Evolutionary conservation across 2,329 filamentous ascomycete species (phyloP).

Genomic region (Trichoderma atrobrunneum): DNA sequence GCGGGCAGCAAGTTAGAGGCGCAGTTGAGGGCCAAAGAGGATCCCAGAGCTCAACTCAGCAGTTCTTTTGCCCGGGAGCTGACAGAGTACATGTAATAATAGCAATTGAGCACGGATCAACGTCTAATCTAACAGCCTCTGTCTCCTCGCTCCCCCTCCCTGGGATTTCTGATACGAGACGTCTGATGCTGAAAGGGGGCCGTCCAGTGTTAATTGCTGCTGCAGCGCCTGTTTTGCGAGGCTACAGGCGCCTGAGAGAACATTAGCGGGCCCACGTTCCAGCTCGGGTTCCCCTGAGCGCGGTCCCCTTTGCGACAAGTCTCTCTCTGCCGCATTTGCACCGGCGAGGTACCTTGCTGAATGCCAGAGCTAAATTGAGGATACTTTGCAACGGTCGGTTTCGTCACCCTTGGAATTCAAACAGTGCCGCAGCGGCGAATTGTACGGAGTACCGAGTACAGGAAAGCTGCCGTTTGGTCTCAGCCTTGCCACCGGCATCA

Average conservation of each 20-base stretch:
- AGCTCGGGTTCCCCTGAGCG: conserved; percentile 12
- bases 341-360: conserved; percentile 1
- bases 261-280: conserved; percentile 15
- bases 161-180: not conserved
- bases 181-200: not conserved
- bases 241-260: not conserved
- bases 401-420: conserved; percentile 11
- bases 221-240: not conserved
- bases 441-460: not conserved
- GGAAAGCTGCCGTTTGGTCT: not conserved
- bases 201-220: not conserved
- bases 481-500: conserved; percentile 8
- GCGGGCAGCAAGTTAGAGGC: conserved; percentile 3
- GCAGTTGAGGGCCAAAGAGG: conserved; percentile 5
- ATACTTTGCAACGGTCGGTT: not conserved
- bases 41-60: not conserved
- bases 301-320: conserved; percentile 5
- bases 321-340: not conserved
- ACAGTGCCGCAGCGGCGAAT: not conserved
- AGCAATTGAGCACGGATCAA: not conserved
- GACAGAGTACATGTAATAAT: not conserved
- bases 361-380: conserved; percentile 1
- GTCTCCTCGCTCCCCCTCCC: not conserved
- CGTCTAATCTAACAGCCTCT: not conserved
- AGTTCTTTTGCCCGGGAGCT: not conserved